Evolutionary conservation across 148 eudicot genomes (phyloP), one percentile per base, ranked within the genome.

Genomic region (Fagopyrum tataricum): DNA sequence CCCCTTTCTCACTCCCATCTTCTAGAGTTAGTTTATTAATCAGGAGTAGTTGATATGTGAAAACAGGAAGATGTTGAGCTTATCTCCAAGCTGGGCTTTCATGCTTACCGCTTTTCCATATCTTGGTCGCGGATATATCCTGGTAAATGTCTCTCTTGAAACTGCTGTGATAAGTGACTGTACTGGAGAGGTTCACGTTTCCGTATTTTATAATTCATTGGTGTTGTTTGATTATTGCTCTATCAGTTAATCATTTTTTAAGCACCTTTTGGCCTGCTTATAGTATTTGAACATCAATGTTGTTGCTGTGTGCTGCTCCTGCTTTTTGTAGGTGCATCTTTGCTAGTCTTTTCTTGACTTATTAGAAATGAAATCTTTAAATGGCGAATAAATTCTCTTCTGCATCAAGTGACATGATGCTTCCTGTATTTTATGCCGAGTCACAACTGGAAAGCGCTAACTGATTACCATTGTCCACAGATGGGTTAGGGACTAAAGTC

Each of bases 91-190:
- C 41, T 91, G 85, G 93, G 93, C 53, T 91, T 91, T 77, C 76
- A 74, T 53, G 88, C 91, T 3, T 91, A 91, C 78, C 88, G 97
- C 48, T 91, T 91, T 81, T 91, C 93, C 26, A 86, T 91, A 75
- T 89, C 97, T 20, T 91, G 97, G 97, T 80, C 91, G 40, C 93
- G 97, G 24, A 86, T 91, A 72, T 84, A 81, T 73, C 89, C 97
- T 52, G 91, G 97, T 91, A 88, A 74, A 46, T 74, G 69, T 37
- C 39, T 26, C 67, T 59, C 26, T 62, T 26, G 67, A 31, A 31
- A 62, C 42, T 62, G 42, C 43, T 21, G 67, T 31, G 24, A 17
- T 62, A 9, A 55, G 62, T 55, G 26, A 10, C 9, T 55, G 24
- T n/a, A n/a, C 13, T 2, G 10, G 13, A 8, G 13, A 46, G 15